phyloP scores from a whole-genome alignment of 495 filamentous ascomycete species.

The Penicillium canescens region DNA sequence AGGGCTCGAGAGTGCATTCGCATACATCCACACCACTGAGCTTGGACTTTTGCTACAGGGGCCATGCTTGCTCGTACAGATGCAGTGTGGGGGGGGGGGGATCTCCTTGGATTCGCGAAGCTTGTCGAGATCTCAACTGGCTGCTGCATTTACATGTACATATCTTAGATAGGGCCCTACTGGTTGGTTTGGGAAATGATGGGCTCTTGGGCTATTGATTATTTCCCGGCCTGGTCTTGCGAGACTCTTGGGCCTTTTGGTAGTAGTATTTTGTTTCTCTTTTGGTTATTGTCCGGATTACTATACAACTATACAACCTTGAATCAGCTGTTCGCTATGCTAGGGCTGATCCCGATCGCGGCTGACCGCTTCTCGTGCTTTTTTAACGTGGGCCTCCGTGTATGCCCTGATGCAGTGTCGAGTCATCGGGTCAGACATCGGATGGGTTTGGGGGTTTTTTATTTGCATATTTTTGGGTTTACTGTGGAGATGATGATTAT shows the following conservation, averaged over 20 bases:
- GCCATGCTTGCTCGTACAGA: constrained; percentile 20
- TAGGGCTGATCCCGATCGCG: constrained; percentile 17
- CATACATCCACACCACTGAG: constrained; percentile 10
- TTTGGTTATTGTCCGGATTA: constrained; percentile 1
- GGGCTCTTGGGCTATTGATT: constrained; percentile 1
- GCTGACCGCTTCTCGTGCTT: constrained; percentile 29
- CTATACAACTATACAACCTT: too few relatives aligned
- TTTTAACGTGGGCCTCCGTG: constrained; percentile 1
- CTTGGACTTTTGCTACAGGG: constrained; percentile 14
- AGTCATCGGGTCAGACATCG: constrained; percentile 8
- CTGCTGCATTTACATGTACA: not conserved
- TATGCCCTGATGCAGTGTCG: constrained; percentile 10
- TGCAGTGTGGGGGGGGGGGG: constrained; percentile 23
- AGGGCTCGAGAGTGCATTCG: constrained; percentile 19
- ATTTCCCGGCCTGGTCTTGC: constrained; percentile 1
- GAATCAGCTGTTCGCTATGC: not conserved
- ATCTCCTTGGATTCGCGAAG: constrained; percentile 28
- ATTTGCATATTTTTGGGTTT: not conserved
- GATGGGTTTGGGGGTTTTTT: not conserved
- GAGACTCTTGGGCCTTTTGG: not conserved
- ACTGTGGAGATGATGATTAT: constrained; percentile 4
- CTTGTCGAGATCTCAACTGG: constrained; percentile 26
- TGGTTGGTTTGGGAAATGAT: not conserved
- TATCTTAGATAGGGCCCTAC: not conserved
- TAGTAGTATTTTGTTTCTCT: not conserved